Base-by-base conservation (phyloP, 345 rosid genomes). In the Gossypium sturtianum region DNA sequence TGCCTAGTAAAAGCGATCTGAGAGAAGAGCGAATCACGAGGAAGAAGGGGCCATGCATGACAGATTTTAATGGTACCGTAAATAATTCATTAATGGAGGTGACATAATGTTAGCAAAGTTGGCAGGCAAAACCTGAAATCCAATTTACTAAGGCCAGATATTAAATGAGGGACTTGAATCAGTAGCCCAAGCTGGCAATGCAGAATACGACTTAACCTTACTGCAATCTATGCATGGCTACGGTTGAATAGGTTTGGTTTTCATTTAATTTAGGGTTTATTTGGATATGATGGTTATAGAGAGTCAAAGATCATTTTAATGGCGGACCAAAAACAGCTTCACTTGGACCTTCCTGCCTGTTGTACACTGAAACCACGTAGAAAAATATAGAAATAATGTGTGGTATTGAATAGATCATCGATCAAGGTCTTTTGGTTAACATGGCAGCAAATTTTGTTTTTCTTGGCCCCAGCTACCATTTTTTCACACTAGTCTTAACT, bases 91-190 rank as follows among this genome's bases (percentile, higher is more conserved):
- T 72, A 57, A 72, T 72, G 41, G 45, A 13, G 66, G 9, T 12
- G 54, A 72, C 66, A 66, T 22, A 72, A 19, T 44, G 12, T 15
- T 22, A 7, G 75, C 64, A 20, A 2, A 63, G 66, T 43, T 13
- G 75, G 54, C 60, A 72, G 75, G 75, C 52, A 72, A 57, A 72
- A 44, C 51, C 65, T 57, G 53, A 59, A 56, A 19, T 1, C 66
- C 65, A 57, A 72, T 72, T 72, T 72, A 72, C 74, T 57, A 22
- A 48, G 61, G 74, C 23, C 17, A 7, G 3, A 19, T n/a, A 72
- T 43, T 57, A 22, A 57, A 43, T 58, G 75, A 17, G 25, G 66
- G 62, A 2, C 34, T 72, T 58, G 43, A 57, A 43, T 41, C 54
- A 58, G 16, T 58, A 16, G 20, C 25, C 22, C 10, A 68, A 25